These are phyloP conservation scores for Psophocarpus tetragonolobus DNA, from an alignment of 306 rosid genomes.

Conservation along the genomic window DNA sequence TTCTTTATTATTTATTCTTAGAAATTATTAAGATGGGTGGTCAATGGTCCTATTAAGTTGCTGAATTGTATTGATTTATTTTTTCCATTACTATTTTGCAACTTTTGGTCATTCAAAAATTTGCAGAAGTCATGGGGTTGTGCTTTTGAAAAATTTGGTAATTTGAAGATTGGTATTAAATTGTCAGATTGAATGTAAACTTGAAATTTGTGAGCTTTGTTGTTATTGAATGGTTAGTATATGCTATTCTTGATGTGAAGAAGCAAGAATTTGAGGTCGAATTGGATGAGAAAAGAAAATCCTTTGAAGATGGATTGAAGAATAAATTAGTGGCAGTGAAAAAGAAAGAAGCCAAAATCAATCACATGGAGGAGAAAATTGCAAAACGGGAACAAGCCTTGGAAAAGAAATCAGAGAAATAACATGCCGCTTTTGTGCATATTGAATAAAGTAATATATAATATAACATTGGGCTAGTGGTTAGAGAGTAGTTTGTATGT, in stretches of 20 bases:
- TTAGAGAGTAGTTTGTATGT: not conserved
- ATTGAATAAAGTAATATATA: not conserved
- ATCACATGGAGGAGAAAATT: slow-evolving; percentile 82
- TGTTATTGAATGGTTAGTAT: not conserved
- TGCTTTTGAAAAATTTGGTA: slow-evolving; percentile 2
- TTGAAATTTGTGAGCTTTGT: not conserved
- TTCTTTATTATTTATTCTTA: not conserved
- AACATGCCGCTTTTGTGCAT: not conserved
- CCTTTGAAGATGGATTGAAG: slow-evolving; percentile 73
- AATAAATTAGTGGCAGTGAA: slow-evolving; percentile 67
- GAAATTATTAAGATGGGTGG: slow-evolving; percentile 1
- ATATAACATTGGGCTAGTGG: not conserved
- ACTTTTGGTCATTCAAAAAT: slow-evolving; percentile 5
- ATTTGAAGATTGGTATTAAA: not conserved
- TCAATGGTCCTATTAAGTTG: not conserved
- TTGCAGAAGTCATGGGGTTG: not conserved
- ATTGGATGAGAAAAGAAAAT: slow-evolving; percentile 70
- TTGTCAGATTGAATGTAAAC: not conserved
- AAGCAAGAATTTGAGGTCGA: slow-evolving; percentile 79
- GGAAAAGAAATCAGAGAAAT: slow-evolving; percentile 84
- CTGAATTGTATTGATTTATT: slow-evolving; percentile 6
- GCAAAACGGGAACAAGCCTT: slow-evolving; percentile 80
- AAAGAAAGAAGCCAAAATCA: slow-evolving; percentile 84
- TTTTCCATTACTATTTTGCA: not conserved
- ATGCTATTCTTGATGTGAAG: slow-evolving; percentile 60